phyloP scores from a whole-genome alignment of 129 eudicot species.

The Escallonia rubra region DNA sequence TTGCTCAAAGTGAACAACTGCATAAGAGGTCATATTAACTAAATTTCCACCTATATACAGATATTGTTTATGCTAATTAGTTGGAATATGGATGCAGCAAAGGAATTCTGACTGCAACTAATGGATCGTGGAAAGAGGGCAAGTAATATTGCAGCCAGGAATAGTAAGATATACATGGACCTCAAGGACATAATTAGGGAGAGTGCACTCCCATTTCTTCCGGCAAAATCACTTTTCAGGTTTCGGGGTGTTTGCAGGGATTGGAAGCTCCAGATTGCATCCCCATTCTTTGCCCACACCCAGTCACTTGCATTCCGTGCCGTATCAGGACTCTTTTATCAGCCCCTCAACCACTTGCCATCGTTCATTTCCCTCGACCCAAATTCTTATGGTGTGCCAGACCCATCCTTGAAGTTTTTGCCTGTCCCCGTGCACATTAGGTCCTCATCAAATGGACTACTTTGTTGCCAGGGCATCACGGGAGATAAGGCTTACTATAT shows the following conservation, averaged over 20 bases:
- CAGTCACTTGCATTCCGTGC: slow-evolving; percentile 38
- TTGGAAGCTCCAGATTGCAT: slow-evolving; percentile 43
- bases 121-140: slow-evolving; percentile 37
- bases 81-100: slow-evolving; percentile 17
- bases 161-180: slow-evolving; percentile 46
- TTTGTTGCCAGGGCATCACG: slow-evolving; percentile 42
- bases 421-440: slow-evolving; percentile 43
- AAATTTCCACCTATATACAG: too few relatives aligned
- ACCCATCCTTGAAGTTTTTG: slow-evolving; percentile 45
- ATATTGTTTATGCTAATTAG: too few relatives aligned
- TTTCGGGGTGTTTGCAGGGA: slow-evolving; percentile 48
- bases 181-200: slow-evolving; percentile 45
- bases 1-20: too few relatives aligned
- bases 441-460: slow-evolving; percentile 59
- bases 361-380: slow-evolving; percentile 43
- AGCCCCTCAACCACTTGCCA: slow-evolving; percentile 17
- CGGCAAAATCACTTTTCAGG: slow-evolving; percentile 56
- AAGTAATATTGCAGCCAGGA: slow-evolving; percentile 17
- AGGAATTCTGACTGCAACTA: slow-evolving; percentile 11
- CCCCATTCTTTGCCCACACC: slow-evolving; percentile 56
- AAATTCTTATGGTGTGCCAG: slow-evolving; percentile 51
- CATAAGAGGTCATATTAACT: too few relatives aligned
- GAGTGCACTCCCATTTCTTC: slow-evolving; percentile 52
- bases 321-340: slow-evolving; percentile 40
- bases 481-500: slow-evolving; percentile 43